A percentile compares a stretch with the other conserved stretches of the same genome.
Conservation (phyloP, 108 stramenopile genomes). For the Chaetoceros tenuissimus region DNA sequence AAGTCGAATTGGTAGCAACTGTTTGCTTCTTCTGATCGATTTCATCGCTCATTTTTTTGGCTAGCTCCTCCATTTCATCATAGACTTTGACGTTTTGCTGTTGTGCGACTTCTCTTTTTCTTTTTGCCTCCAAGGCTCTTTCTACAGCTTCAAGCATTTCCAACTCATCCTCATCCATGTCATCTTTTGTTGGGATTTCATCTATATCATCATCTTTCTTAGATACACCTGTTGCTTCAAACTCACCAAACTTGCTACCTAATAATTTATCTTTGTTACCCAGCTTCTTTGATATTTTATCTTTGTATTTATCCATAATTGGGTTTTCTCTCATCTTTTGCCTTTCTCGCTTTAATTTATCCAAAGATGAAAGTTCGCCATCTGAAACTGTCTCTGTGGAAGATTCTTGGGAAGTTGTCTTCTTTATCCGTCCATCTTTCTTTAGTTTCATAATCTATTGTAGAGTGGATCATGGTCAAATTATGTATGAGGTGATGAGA, state of each 20-base stretch:
- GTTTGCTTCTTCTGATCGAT: background rate
- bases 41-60: conserved; percentile 2
- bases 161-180: conserved; percentile 34
- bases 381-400: conserved; percentile 6
- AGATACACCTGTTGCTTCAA: background rate
- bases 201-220: background rate
- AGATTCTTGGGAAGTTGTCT: conserved; percentile 8
- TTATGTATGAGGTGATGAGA: too few relatives aligned
- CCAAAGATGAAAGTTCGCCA: background rate
- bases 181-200: conserved; percentile 6
- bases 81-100: conserved; percentile 7
- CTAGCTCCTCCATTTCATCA: conserved; percentile 3
- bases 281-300: conserved; percentile 22
- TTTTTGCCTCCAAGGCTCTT: conserved; percentile 35
- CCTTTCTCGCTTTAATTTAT: conserved; percentile 2
- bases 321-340: background rate
- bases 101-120: conserved; percentile 13
- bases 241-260: conserved; percentile 12
- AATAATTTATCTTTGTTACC: conserved; percentile 18
- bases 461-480: background rate
- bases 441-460: conserved; percentile 41
- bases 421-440: conserved; percentile 40
- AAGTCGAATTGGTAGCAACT: background rate
- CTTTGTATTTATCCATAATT: conserved; percentile 7
- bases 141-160: conserved; percentile 59